Percentiles rank a stretch among this genome's conserved stretches.
Evolutionary conservation across 257 asterid species (phyloP).

Genomic region (Osmanthus fragrans): DNA sequence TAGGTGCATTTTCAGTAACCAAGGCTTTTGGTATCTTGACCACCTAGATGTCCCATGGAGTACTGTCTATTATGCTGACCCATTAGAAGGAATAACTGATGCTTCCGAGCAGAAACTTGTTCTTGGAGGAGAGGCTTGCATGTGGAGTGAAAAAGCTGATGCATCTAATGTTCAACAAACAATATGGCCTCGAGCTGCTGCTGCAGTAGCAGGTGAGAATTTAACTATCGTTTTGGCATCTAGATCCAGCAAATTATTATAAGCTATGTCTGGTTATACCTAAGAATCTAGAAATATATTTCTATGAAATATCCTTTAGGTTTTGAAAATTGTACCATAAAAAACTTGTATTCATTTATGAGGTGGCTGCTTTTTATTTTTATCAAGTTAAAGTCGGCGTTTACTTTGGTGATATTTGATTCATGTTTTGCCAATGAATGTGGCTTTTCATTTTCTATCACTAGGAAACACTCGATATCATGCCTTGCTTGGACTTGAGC

Average conservation of each 20-base stretch:
- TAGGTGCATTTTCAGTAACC: constrained; percentile 86
- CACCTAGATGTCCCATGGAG: constrained; percentile 93
- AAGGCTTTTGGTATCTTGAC: constrained; percentile 89
- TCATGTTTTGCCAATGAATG: neutral
- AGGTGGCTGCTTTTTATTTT: neutral
- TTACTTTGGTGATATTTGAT: neutral
- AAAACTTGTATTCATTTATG: neutral
- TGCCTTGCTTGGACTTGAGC: neutral
- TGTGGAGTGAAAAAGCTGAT: constrained; percentile 93
- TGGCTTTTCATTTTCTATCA: neutral
- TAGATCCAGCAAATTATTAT: too few relatives aligned
- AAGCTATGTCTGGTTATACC: neutral
- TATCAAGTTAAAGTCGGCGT: neutral
- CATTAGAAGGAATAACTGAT: constrained; percentile 67
- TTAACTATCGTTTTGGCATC: neutral
- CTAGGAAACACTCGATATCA: neutral
- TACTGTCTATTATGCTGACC: constrained; percentile 67
- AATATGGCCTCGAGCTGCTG: constrained; percentile 99
- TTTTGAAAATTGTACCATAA: neutral
- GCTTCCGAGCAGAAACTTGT: constrained; percentile 67
- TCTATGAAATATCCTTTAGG: neutral
- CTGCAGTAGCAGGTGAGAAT: constrained; percentile 85
- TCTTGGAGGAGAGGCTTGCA: constrained; percentile 95
- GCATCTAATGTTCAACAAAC: constrained; percentile 83
- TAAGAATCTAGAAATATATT: neutral